These are phyloP conservation scores for Pichia sp. DNA, from an alignment of 1,139 yeast species.

Conservation along the genomic window DNA sequence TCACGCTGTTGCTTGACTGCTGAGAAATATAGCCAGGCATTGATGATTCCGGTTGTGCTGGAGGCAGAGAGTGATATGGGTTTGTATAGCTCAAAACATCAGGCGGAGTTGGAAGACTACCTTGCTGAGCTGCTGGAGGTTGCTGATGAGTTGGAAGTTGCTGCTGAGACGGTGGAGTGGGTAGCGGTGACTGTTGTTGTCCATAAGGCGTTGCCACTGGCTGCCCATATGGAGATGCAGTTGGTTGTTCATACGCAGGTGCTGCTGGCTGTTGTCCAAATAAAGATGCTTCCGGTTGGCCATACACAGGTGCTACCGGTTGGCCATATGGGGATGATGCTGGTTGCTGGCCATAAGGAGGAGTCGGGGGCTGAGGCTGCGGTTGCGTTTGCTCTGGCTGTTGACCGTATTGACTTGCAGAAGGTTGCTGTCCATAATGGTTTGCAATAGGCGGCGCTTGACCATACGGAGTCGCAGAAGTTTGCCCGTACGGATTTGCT, in stretches of 20 bases:
- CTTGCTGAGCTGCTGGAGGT: constrained; percentile 2
- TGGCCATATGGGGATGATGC: neutral
- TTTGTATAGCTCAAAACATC: constrained; percentile 1
- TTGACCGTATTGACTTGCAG: neutral
- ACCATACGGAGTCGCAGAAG: constrained; percentile 7
- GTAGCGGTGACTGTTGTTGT: no score
- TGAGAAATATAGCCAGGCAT: neutral
- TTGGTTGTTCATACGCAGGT: neutral
- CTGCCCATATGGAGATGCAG: no score
- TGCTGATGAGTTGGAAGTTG: neutral
- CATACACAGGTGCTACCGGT: neutral
- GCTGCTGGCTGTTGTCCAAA: neutral
- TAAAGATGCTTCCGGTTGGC: no score
- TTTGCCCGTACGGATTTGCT: no score
- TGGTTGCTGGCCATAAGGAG: neutral
- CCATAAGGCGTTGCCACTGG: no score
- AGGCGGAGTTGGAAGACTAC: constrained; percentile 3
- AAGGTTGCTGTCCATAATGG: constrained; percentile 8
- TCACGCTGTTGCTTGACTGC: neutral
- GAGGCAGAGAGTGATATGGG: constrained; percentile 9
- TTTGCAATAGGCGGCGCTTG: neutral
- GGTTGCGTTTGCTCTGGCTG: neutral
- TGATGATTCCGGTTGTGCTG: neutral
- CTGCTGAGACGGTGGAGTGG: constrained; percentile 6
- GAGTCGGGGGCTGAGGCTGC: constrained; percentile 2